Percentiles rank a stretch among this genome's conserved stretches.
Evolutionary conservation across 176 grass and related monocot species (phyloP).

Genomic region (Carex parvula): DNA sequence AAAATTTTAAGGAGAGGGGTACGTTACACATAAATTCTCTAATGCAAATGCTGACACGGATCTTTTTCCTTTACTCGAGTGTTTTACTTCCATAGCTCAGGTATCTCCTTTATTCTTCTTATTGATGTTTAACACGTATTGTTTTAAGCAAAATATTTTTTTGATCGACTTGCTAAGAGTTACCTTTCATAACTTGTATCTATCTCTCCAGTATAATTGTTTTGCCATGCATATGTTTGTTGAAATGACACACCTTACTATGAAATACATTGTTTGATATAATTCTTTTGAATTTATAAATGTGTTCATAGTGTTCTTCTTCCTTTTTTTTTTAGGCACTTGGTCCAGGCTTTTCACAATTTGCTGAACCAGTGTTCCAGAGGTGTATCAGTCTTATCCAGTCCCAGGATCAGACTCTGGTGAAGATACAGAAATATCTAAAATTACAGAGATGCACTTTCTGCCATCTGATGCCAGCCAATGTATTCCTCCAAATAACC

Average conservation of each 20-base stretch:
- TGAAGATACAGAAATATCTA: no score
- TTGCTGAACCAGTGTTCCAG: constrained; percentile 93
- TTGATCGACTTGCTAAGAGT: neutral
- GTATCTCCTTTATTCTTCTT: no score
- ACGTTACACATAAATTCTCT: no score
- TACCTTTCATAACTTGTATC: neutral
- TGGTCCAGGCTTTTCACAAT: constrained; percentile 87
- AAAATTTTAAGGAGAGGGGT: no score
- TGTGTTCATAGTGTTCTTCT: neutral
- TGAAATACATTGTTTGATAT: neutral
- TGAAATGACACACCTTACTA: neutral
- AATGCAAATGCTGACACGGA: no score
- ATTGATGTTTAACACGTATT: neutral
- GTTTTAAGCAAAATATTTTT: neutral
- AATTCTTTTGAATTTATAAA: neutral
- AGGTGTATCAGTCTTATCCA: constrained; percentile 84
- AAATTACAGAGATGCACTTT: no score
- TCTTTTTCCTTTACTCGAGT: no score
- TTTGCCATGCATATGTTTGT: neutral
- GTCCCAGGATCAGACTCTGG: no score
- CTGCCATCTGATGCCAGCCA: no score
- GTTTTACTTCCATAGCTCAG: no score
- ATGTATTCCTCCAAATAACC: no score
- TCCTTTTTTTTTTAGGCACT: constrained; percentile 50
- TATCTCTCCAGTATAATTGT: neutral